These are phyloP conservation scores for Colletotrichum limetticola DNA, from an alignment of 2,329 filamentous ascomycete genomes.

Conservation along the genomic window DNA sequence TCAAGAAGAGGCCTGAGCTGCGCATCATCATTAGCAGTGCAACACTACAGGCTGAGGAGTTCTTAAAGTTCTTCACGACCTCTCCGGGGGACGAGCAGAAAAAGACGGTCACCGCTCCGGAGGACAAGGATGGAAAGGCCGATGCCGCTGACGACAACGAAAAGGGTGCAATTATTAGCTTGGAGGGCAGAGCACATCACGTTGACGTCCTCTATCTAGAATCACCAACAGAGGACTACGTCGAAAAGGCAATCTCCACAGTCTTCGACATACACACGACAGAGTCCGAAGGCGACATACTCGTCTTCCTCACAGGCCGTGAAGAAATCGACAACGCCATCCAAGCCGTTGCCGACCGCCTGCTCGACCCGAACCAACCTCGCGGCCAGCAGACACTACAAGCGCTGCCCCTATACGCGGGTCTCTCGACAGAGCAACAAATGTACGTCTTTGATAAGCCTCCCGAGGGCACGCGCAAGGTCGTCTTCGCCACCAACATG, in stretches of 20 bases:
- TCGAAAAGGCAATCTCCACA: slow-evolving; percentile 83
- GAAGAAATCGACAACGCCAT: slow-evolving; percentile 90
- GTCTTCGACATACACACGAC: slow-evolving; percentile 88
- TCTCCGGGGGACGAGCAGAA: slow-evolving; percentile 41
- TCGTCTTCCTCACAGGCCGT: slow-evolving; percentile 91
- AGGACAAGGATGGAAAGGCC: slow-evolving; percentile 38
- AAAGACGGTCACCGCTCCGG: not conserved
- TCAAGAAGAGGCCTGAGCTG: slow-evolving; percentile 81
- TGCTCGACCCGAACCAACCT: slow-evolving; percentile 39
- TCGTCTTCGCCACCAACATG: slow-evolving; percentile 95
- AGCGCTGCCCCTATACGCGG: slow-evolving; percentile 86
- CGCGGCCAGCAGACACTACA: slow-evolving; percentile 69
- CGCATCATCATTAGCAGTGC: slow-evolving; percentile 93
- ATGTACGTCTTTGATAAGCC: slow-evolving; percentile 93
- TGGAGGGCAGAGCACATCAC: slow-evolving; percentile 89
- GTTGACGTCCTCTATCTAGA: slow-evolving; percentile 88
- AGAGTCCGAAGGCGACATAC: slow-evolving; percentile 85
- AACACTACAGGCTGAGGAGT: slow-evolving; percentile 89
- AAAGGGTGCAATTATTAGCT: slow-evolving; percentile 72
- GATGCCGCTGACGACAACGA: slow-evolving; percentile 37
- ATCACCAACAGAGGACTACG: slow-evolving; percentile 83
- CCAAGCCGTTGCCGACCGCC: slow-evolving; percentile 68
- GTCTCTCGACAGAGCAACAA: slow-evolving; percentile 88
- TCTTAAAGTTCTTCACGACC: slow-evolving; percentile 78
- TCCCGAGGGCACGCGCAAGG: slow-evolving; percentile 84